These are phyloP conservation scores for Dipodascus albidus DNA, from an alignment of 805 yeast genomes.

Conservation along the genomic window DNA sequence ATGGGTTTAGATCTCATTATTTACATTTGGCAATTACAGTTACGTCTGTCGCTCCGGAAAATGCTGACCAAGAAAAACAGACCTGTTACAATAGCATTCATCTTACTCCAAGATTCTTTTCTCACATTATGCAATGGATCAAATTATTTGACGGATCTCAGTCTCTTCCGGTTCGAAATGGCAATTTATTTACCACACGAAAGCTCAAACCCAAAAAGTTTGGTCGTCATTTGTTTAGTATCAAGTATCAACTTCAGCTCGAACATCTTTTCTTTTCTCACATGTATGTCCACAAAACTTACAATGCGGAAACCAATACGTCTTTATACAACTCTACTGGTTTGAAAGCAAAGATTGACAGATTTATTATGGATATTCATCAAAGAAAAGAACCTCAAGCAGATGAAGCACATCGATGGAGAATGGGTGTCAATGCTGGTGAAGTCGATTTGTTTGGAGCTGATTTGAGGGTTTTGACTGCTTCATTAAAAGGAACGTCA, in stretches of 20 bases:
- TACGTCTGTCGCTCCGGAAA: slow-evolving; percentile 27
- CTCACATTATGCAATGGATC: slow-evolving; percentile 81
- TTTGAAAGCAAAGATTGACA: slow-evolving; percentile 46
- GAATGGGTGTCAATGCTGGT: slow-evolving; percentile 50
- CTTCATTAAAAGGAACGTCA: slow-evolving; percentile 48
- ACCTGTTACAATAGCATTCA: slow-evolving; percentile 62
- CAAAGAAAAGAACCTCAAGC: slow-evolving; percentile 34
- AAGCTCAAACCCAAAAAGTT: slow-evolving; percentile 39
- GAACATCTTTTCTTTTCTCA: slow-evolving; percentile 69
- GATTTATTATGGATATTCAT: slow-evolving; percentile 54
- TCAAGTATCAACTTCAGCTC: slow-evolving; percentile 66
- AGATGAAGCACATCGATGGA: slow-evolving; percentile 23
- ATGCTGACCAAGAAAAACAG: slow-evolving; percentile 3
- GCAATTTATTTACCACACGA: slow-evolving; percentile 43
- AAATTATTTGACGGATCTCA: slow-evolving; percentile 64
- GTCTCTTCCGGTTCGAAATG: slow-evolving; percentile 69
- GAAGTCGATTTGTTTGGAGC: slow-evolving; percentile 59
- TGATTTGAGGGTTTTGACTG: slow-evolving; percentile 57
- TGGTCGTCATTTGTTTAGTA: slow-evolving; percentile 61
- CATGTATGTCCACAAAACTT: slow-evolving; percentile 36
- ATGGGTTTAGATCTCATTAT: slow-evolving; percentile 70
- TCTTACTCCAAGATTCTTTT: slow-evolving; percentile 56
- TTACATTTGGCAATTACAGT: slow-evolving; percentile 60
- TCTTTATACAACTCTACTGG: slow-evolving; percentile 46
- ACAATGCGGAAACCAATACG: slow-evolving; percentile 28